Evolutionary conservation across 441 rosid species (phyloP), one percentile per base, ranked within the genome.

Genomic region (Aleurites moluccanus): DNA sequence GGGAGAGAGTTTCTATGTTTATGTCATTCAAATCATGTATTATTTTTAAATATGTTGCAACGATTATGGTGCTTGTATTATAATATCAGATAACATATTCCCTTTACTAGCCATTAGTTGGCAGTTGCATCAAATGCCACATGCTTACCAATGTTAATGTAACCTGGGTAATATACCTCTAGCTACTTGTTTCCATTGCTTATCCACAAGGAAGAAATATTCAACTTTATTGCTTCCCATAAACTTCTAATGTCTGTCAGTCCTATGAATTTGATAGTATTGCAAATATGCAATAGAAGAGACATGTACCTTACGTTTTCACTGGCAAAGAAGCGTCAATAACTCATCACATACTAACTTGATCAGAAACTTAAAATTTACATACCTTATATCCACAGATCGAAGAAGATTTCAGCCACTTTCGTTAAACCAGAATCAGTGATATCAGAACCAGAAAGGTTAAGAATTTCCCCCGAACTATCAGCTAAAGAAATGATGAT

Each of bases 301-400:
- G 10, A 18, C 4, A 50, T 13, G 8, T 10, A 23, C 8, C 72
- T 38, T 14, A 40, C 53, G 23, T 57, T 64, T 42, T 59, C 33
- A 67, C 16, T 38, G 16, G 30, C 53, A 63, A 40, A 21, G 49
- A 63, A 64, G 10, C 6, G 52, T 27, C 27, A 10, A 10, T 62
- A 18, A 25, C 11, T 77, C 38, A 7, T 59, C 27, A 33, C 59
- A 16, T 40, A 18, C 13, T 67, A 2, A 14, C 10, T 33, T 53
- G 23, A 61, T 68, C 59, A 44, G 10, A 69, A 30, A 35, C n/a
- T 59, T 44, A 30, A 67, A 52, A 61, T n/a, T 59, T 47, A 1
- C 55, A 5, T 82, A 91, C 99, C 99, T 95, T 81, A 89, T 89
- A 84, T 95, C 99, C 64, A 90, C 85, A 72, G 99, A 93, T 72